Percentiles rank a stretch among this genome's conserved stretches.
Evolutionary conservation across 768 basidiomycete species (phyloP).

Genomic region (Suillus subalutaceus): DNA sequence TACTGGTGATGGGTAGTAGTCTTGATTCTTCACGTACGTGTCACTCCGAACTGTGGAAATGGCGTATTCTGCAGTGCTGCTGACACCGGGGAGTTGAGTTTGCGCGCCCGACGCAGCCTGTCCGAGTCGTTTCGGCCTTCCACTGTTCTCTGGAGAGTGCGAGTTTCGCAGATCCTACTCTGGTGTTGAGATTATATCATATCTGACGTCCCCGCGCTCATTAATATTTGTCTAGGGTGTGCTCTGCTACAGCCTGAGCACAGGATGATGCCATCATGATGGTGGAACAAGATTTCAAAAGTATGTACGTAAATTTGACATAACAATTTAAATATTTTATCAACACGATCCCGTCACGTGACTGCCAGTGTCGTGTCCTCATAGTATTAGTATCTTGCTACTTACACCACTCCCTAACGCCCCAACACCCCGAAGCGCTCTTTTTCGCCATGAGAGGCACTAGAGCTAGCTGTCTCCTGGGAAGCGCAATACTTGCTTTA

Average conservation of each 20-base stretch:
- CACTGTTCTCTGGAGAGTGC: constrained; percentile 67
- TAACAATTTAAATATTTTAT: background rate
- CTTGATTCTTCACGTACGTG: background rate
- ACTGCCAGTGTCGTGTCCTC: background rate
- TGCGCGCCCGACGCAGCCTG: constrained; percentile 21
- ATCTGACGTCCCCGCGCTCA: background rate
- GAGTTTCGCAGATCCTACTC: constrained; percentile 61
- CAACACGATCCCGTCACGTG: background rate
- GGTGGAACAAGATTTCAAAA: too few relatives aligned
- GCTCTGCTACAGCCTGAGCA: background rate
- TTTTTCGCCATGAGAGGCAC: constrained; percentile 25
- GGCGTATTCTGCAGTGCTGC: constrained; percentile 15
- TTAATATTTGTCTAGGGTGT: background rate
- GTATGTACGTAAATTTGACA: too few relatives aligned
- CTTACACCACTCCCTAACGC: background rate
- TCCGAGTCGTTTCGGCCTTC: constrained; percentile 60
- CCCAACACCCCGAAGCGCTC: background rate
- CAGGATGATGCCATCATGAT: too few relatives aligned
- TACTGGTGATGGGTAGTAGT: background rate
- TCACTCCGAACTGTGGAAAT: constrained; percentile 4
- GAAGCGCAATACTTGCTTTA: constrained; percentile 17
- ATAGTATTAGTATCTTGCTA: background rate
- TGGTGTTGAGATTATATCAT: background rate
- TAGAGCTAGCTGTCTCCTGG: constrained; percentile 16
- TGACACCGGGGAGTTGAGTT: background rate